phyloP scores from a whole-genome alignment of 202 grass and related monocot genomes.

The Eragrostis tef region DNA sequence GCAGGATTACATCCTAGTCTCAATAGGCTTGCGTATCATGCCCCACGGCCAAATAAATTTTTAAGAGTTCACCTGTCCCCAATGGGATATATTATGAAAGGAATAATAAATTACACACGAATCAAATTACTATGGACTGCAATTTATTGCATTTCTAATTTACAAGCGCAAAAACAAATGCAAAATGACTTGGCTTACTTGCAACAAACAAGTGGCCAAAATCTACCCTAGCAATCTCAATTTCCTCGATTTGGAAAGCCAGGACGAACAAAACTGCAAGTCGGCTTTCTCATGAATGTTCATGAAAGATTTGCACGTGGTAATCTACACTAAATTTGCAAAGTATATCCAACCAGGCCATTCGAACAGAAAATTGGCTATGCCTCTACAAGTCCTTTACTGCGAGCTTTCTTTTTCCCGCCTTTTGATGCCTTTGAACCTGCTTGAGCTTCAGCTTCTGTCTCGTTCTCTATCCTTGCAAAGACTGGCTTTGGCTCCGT shows the following conservation, averaged over 20 bases:
- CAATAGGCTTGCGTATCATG: no score
- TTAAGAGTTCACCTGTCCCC: not conserved
- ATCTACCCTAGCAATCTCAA: not conserved
- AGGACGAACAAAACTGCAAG: slow-evolving; percentile 40
- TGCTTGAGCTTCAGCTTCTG: slow-evolving; percentile 45
- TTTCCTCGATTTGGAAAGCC: not conserved
- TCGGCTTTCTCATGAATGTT: not conserved
- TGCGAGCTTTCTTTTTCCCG: slow-evolving; percentile 59
- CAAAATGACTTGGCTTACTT: not conserved
- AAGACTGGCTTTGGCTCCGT: slow-evolving; percentile 78
- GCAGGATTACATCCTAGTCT: no score
- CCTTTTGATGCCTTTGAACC: slow-evolving; percentile 57
- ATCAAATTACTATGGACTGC: not conserved
- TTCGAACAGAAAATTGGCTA: slow-evolving; percentile 39
- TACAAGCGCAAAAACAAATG: not conserved
- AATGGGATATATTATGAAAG: not conserved
- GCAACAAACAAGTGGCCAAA: not conserved
- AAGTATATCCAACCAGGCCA: not conserved
- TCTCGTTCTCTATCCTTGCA: slow-evolving; percentile 64
- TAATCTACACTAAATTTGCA: slow-evolving; percentile 28
- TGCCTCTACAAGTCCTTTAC: slow-evolving; percentile 75
- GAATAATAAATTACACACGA: not conserved
- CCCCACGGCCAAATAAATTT: no score
- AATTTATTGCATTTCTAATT: not conserved
- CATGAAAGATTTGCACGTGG: slow-evolving; percentile 1